Conservation (phyloP, 2,329 filamentous ascomycete genomes). For the Sarocladiaceae sp. region DNA sequence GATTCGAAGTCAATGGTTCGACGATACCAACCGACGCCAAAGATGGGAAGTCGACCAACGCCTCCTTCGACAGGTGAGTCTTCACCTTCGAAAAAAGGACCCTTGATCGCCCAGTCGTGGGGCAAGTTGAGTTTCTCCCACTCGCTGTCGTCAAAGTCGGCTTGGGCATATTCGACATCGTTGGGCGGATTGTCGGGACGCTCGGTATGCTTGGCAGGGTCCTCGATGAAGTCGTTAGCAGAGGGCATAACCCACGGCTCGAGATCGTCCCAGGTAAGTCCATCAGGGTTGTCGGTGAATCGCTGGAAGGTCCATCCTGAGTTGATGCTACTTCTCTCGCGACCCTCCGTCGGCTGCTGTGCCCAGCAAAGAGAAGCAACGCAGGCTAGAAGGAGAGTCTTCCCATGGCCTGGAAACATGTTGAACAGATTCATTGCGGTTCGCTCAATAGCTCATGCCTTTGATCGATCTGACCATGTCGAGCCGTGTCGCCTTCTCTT, state of each 20-base stretch:
- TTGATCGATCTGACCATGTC: too few species aligned
- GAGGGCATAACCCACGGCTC: constrained; percentile 36
- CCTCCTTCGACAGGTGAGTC: constrained; percentile 28
- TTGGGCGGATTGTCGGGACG: constrained; percentile 22
- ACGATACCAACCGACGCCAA: constrained; percentile 50
- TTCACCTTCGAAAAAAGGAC: constrained; percentile 33
- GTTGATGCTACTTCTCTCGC: constrained; percentile 26
- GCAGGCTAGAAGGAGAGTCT: too few species aligned
- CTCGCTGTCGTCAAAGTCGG: constrained; percentile 29
- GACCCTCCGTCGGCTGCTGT: too few species aligned
- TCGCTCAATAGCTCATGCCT: too few species aligned
- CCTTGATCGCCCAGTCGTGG: constrained; percentile 44
- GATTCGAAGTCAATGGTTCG: constrained; percentile 26
- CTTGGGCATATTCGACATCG: constrained; percentile 25
- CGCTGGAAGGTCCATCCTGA: constrained; percentile 32
- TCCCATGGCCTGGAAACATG: too few species aligned
- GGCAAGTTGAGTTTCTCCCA: constrained; percentile 38
- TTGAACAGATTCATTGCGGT: too few species aligned
- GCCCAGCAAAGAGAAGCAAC: too few species aligned
- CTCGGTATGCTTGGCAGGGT: constrained; percentile 21
- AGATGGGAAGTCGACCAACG: constrained; percentile 38
- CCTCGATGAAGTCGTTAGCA: constrained; percentile 32
- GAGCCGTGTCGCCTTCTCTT: too few species aligned
- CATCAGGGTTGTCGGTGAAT: constrained; percentile 28
- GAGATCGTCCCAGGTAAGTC: constrained; percentile 24